Conservation (phyloP, 495 filamentous ascomycete genomes). For the Hypomontagnella submonticulosa region DNA sequence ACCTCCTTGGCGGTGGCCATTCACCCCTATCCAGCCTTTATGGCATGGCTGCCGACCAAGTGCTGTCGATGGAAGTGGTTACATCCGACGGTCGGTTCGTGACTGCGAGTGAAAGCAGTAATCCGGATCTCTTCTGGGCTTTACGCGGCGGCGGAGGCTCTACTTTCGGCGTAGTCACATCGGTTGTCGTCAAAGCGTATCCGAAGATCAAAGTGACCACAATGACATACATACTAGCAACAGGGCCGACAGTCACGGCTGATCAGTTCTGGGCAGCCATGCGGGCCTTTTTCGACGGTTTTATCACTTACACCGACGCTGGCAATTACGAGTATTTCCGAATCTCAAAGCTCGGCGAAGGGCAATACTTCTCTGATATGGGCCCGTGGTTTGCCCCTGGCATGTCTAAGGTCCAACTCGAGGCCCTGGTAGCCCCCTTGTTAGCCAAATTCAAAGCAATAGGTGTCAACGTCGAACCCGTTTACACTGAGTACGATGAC, state of each 20-base stretch:
- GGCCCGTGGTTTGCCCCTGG: constrained; percentile 62
- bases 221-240: constrained; percentile 49
- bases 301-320: constrained; percentile 59
- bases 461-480: constrained; percentile 54
- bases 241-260: constrained; percentile 48
- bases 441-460: constrained; percentile 52
- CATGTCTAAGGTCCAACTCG: constrained; percentile 57
- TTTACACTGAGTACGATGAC: constrained; percentile 60
- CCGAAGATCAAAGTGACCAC: constrained; percentile 54
- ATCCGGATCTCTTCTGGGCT: constrained; percentile 75
- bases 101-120: constrained; percentile 57
- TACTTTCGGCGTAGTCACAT: constrained; percentile 70
- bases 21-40: constrained; percentile 53
- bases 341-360: constrained; percentile 47
- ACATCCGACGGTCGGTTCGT: constrained; percentile 66
- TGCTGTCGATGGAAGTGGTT: constrained; percentile 66
- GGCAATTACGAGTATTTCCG: constrained; percentile 67
- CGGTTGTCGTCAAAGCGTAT: constrained; percentile 58
- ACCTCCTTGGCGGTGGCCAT: constrained; percentile 66
- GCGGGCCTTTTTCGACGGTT: constrained; percentile 58
- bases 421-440: constrained; percentile 58
- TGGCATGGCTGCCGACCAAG: constrained; percentile 66
- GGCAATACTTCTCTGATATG: constrained; percentile 51
- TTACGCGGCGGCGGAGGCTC: constrained; percentile 67
- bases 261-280: constrained; percentile 63